Base-by-base conservation (phyloP, 2,329 filamentous ascomycete species). In the Fusarium papillatum region DNA sequence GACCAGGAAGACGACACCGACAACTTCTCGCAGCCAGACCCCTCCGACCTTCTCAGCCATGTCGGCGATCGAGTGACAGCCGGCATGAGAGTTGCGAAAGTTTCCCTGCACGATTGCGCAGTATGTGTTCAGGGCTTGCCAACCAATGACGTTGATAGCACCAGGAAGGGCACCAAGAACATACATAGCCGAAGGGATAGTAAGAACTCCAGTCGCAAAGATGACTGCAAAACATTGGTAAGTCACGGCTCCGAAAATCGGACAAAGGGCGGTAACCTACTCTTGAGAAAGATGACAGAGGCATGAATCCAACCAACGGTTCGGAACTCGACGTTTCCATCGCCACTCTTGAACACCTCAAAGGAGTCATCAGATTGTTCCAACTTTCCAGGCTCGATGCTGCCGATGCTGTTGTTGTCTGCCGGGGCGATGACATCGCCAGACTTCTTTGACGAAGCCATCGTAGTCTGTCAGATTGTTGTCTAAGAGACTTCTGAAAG, bases 11-110 rank as follows among this genome's bases (percentile, higher is more conserved):
- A 92, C 80, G 1, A 87, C 77, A 0, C 91, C 90, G 13, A 86
- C 85, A 1, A 92, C 53, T 78, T 93, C 90, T 64, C 86, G 87
- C 14, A 89, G 76, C 73, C 88, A 82, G 2, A 80, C 76, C 0
- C 90, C 90, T 2, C 90, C 89, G 1, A 92, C 86, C 0, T 90
- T 84, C 26, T 88, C 81, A 2, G 88, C 89, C 90, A 93, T 92
- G 70, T 78, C 76, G 4, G 76, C 76, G 48, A 82, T 64, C 39
- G 74, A 84, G 66, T 86, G 84, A 61, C 84, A 86, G 2, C 83
- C 83, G 0, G 82, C 80, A 48, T 86, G 84, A 7, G 72, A 67
- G 69, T 84, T 84, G 41, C 84, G 81, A 71, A 86, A 86, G 76
- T 84, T 82, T 62, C 83, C 83, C 66, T 85, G 84, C 17, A 85